Evolutionary conservation across 495 filamentous ascomycete species (phyloP), one percentile per base, ranked within the genome.

Genomic region (Podospora tetraspora): DNA sequence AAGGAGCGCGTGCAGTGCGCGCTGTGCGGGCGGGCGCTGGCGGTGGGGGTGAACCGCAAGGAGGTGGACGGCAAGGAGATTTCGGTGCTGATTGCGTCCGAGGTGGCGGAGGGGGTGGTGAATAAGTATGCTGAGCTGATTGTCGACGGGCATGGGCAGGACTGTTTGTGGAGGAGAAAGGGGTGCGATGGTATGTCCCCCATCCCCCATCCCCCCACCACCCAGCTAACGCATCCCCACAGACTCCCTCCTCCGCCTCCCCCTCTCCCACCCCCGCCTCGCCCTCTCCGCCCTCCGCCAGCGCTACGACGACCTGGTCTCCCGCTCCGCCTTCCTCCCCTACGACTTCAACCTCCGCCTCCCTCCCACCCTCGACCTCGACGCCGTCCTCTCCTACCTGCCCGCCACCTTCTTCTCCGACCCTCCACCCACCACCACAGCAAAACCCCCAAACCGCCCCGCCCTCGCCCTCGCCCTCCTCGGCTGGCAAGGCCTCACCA

Each of bases 141-240:
- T 60, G 78, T 90, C 23, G 85, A 86, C n/a, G 89, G 86, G 27
- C 95, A 99, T 76, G 84, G 87, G n/a, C 90, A 91, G 64, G 86
- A 84, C 68, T 99, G 95, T 76, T 84, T 92, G 13, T 99, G 96
- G 96, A 84, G 90, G 70, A 89, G 85, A 78, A 88, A 85, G 64
- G 91, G 92, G 19, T 96, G 93, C 75, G 92, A 94, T 79, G 91
- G 91, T 94, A 79, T 67, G 83, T 73, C 27, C 13, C 19, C 5
- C n/a, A 27, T 19, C 21, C 0, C n/a, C 21, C 63, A 27, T 57
- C 57, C 16, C 23, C 22, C 16, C 22, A 73, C 24, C 88, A 75
- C 74, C 67, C 82, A 79, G 68, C 78, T 61, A 68, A 65, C 70
- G 8, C 10, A 1, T 30, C 34, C 34, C 34, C 71, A n/a, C 2